phyloP scores from a whole-genome alignment of 257 asterid species.

The Solanum sejunctum region DNA sequence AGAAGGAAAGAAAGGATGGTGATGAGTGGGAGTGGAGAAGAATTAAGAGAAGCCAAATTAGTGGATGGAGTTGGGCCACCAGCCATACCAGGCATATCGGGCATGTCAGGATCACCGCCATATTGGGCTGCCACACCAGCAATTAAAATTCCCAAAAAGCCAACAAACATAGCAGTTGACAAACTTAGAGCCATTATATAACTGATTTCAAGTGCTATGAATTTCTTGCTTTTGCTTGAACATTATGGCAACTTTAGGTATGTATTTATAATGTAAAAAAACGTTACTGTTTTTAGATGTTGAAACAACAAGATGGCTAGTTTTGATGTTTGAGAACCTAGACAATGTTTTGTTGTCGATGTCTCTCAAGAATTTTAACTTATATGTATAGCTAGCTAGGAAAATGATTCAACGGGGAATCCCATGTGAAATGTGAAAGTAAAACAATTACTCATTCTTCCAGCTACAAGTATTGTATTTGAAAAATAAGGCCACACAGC shows the following conservation, averaged over 20 bases:
- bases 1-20: not conserved
- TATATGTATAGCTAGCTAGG: not conserved
- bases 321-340: not conserved
- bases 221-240: not conserved
- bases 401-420: not conserved
- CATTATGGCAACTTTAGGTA: not conserved
- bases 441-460: not conserved
- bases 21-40: not conserved
- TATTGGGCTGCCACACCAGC: not conserved
- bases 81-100: not conserved
- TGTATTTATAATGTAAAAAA: not conserved
- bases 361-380: not conserved
- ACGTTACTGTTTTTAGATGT: not conserved
- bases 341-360: not conserved
- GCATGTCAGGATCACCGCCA: not conserved
- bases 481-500: not conserved
- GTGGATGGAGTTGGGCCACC: not conserved
- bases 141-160: not conserved
- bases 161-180: not conserved
- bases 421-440: not conserved
- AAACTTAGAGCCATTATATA: not conserved
- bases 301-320: not conserved
- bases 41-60: not conserved
- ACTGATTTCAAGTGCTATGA: not conserved
- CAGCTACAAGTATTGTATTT: not conserved